A percentile compares a stretch with the other conserved stretches of the same genome.
Conservation (phyloP, 768 basidiomycete species). For the Dentipellis sp. region DNA sequence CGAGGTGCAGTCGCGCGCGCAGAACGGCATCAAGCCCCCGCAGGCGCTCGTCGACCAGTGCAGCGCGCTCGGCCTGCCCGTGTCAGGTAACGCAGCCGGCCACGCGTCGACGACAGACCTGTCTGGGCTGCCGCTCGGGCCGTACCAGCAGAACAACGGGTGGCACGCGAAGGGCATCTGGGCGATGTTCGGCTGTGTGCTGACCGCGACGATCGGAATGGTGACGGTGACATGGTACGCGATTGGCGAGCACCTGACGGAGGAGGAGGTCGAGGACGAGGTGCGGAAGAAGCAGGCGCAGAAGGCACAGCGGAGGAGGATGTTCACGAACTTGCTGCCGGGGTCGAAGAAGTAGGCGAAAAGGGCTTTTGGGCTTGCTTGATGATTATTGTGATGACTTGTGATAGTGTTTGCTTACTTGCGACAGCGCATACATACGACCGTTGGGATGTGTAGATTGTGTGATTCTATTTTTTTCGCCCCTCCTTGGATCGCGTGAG, state of each 20-base stretch:
- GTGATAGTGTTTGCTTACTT: too few species aligned
- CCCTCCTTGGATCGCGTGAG: too few species aligned
- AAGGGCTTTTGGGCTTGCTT: too few species aligned
- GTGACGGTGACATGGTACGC: slow-evolving; percentile 79
- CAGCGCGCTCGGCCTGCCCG: slow-evolving; percentile 42
- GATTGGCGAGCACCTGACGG: slow-evolving; percentile 60
- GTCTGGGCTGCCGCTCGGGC: slow-evolving; percentile 52
- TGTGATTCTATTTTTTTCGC: too few species aligned
- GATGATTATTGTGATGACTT: too few species aligned
- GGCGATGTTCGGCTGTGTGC: slow-evolving; percentile 69
- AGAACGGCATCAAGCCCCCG: slow-evolving; percentile 40
- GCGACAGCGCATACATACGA: too few species aligned
- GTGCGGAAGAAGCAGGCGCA: slow-evolving; percentile 43
- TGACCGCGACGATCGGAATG: slow-evolving; percentile 83
- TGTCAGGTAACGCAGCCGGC: slow-evolving; percentile 85
- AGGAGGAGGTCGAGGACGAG: slow-evolving; percentile 76
- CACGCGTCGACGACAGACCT: slow-evolving; percentile 62
- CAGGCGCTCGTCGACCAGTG: slow-evolving; percentile 61
- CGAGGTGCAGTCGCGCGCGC: slow-evolving; percentile 43
- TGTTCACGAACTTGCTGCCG: slow-evolving; percentile 27
- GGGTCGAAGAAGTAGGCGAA: background rate
- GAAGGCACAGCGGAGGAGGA: slow-evolving; percentile 42
- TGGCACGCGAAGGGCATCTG: slow-evolving; percentile 68
- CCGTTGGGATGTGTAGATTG: too few species aligned
- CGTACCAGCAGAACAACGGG: slow-evolving; percentile 63